Evolutionary conservation across 1,139 yeast species (phyloP), one percentile per base, ranked within the genome.

Genomic region (Debaryomyces subglobosus): DNA sequence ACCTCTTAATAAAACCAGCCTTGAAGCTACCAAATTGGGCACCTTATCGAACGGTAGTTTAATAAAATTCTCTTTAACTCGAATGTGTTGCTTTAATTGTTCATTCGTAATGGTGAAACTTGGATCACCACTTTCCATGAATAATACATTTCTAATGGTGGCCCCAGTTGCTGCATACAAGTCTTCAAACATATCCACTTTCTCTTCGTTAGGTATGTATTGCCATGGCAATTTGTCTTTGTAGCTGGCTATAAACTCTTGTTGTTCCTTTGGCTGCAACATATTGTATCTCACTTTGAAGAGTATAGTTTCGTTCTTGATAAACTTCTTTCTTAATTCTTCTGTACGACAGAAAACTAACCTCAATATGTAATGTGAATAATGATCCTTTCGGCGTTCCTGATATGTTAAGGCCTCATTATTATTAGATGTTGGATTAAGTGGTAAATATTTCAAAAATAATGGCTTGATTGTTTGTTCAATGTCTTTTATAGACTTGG

Each of bases 261-360:
- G 77, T 55, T 89, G 91, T 58, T 91, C 98, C n/a, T 67, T 65
- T 0, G 81, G 75, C 44, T 87, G 87, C 54, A 89, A 74, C 60
- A 78, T 67, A 52, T 78, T 78, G 64, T 81, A 92, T 53, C 99
- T 76, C 43, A 91, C 72, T 59, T 79, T 82, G 71, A 95, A 92
- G 44, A 95, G 72, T 16, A 79, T 70, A 0, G 88, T 74, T 62
- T 94, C 99, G 41, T 90, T 83, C 56, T 83, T 81, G 37, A 89
- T 73, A 60, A 94, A 92, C 60, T 94, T 83, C 42, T 78, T 81
- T 48, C 98, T 77, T 45, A 92, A 77, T 52, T 94, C 98, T 48
- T 89, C 89, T n/a, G 87, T 82, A 53, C 96, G 81, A 62, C 98
- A 89, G 63, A 94, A 94, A 46, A 96, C 97, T 45, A 94, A 74